Evolutionary conservation across 257 asterid species (phyloP), one percentile per base, ranked within the genome.

Genomic region (Primulina tabacum): DNA sequence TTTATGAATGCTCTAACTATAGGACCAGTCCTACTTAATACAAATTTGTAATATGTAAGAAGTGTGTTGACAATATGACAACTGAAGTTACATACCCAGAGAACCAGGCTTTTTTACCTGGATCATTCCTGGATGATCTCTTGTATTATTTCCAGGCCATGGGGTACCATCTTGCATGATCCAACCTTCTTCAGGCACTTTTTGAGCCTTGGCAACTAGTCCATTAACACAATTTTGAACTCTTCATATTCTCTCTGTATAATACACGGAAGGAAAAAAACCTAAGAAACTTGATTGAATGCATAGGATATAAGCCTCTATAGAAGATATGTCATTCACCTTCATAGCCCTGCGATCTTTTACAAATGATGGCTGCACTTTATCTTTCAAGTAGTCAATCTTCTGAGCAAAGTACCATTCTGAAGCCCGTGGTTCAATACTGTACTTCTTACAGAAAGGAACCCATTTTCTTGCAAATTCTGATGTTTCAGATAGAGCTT

Each of bases 121-220:
- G 80, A 90, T 88, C 97, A 90, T 90, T 73, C 97, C 97, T 60
- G 97, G 93, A 72, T 90, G 97, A 69, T 90, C 93, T 2, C 97
- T 82, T 34, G 90, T 88, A 78, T 82, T 88, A 79, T 90, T 90
- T 62, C 97, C 97, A 0, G 97, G 97, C 97, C 96, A 90, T 6
- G 90, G 96, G 34, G 92, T 84, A 16, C 96, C 96, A 62, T 90
- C 95, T 73, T 90, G 95, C 95, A 90, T 90, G 61, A 88, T 87
- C 97, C 97, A 90, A 35, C 95, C 97, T 73, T 90, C 97, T 79
- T 90, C 97, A 18, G 97, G 97, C 76, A 88, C 88, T 81, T 88
- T 90, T 82, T 72, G 95, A 72, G 96, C 96, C 79, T 86, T 86
- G 29, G 96, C 90, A 60, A 90, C 96, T 69, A 90, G 67, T 20